Percentiles rank a stretch among this genome's conserved stretches.
Evolutionary conservation across 192 early-diverging fungal genomes (phyloP).

Genomic region (Phycomyces blakesleeanus): DNA sequence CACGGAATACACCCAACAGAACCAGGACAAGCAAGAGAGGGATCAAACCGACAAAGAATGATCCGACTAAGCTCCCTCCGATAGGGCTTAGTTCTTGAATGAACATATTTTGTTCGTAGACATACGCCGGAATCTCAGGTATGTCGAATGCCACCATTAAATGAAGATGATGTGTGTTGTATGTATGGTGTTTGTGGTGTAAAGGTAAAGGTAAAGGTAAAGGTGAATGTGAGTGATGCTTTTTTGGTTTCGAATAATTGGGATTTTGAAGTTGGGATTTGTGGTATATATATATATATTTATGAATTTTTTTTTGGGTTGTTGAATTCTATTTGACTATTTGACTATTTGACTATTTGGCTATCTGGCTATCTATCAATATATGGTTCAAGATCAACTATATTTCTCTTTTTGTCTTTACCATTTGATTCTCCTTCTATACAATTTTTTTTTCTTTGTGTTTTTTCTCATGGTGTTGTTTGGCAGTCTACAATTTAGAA

Average conservation of each 20-base stretch:
- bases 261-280: no score
- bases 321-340: no score
- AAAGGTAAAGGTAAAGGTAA: background rate
- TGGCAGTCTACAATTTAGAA: background rate
- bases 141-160: background rate
- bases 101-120: conserved; percentile 11
- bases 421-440: background rate
- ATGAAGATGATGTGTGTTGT: background rate
- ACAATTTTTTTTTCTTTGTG: background rate
- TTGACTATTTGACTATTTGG: background rate
- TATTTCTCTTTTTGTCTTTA: background rate
- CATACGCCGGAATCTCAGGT: background rate
- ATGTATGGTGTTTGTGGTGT: background rate
- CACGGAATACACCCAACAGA: conserved; percentile 25
- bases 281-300: no score
- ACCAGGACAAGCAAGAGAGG: conserved; percentile 33
- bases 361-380: no score
- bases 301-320: no score
- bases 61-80: conserved; percentile 30
- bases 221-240: no score
- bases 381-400: background rate
- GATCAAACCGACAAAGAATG: conserved; percentile 38
- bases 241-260: no score
- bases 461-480: background rate
- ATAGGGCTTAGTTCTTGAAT: conserved; percentile 31